phyloP scores from a whole-genome alignment of 169 alveolate species.

The Plasmodium gaboni region DNA sequence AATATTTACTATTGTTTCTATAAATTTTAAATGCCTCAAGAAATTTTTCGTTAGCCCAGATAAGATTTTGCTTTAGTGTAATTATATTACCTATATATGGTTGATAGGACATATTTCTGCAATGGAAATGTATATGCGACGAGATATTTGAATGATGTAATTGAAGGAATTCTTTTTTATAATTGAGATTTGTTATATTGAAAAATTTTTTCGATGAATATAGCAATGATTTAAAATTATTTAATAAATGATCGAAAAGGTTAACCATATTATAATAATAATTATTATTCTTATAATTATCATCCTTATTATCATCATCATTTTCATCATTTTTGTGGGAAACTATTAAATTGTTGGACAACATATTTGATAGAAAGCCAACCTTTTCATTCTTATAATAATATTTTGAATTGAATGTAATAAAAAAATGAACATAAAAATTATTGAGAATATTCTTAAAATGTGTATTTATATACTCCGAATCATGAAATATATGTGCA shows the following conservation, averaged over 20 bases:
- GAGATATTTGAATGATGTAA: slow-evolving; percentile 28
- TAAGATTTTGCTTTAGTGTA: slow-evolving; percentile 55
- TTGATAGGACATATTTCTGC: slow-evolving; percentile 22
- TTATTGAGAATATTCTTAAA: slow-evolving; percentile 30
- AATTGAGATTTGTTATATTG: slow-evolving; percentile 38
- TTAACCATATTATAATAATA: too few relatives aligned
- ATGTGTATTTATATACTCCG: slow-evolving; percentile 15
- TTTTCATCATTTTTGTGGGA: not conserved
- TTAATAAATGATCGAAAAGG: not conserved
- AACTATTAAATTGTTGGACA: not conserved
- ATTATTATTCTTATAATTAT: too few relatives aligned
- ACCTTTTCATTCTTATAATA: slow-evolving; percentile 16
- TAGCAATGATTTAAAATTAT: slow-evolving; percentile 17
- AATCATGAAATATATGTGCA: slow-evolving; percentile 34
- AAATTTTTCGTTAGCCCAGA: slow-evolving; percentile 63
- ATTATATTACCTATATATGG: slow-evolving; percentile 32
- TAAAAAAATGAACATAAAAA: slow-evolving; percentile 41
- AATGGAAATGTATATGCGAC: slow-evolving; percentile 42
- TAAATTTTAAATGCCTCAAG: slow-evolving; percentile 70
- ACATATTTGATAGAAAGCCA: slow-evolving; percentile 11
- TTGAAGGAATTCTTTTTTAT: slow-evolving; percentile 27
- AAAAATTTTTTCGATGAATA: slow-evolving; percentile 36
- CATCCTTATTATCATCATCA: not conserved
- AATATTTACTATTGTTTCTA: slow-evolving; percentile 69
- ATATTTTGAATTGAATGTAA: slow-evolving; percentile 22